Evolutionary conservation across 768 basidiomycete species (phyloP), one percentile per base, ranked within the genome.

Genomic region (Psilocybe sp.): DNA sequence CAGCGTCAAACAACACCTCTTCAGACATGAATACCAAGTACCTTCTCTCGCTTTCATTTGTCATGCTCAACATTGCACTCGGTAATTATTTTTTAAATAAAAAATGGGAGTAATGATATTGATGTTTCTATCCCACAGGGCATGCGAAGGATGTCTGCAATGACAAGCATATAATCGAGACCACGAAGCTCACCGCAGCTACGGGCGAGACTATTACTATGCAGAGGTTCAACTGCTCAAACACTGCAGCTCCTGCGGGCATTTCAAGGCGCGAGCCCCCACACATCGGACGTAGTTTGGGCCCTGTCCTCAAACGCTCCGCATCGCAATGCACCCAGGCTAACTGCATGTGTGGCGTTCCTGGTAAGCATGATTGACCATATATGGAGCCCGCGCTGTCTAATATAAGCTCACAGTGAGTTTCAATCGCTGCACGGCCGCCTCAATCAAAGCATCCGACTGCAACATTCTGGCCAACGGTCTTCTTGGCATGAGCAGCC

Each of bases 161-260:
- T n/a, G 47, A 53, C 43, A 48, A 44, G 20, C 52, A 53, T n/a
- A 13, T 53, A 5, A 44, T 53, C 19, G 52, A 53, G 38, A 33
- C 52, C 0, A 49, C 11, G 32, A 28, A 34, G 11, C 15, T 53
- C 10, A 36, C 47, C 3, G 45, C 31, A 32, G 36, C 52, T 18
- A 38, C 43, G 7, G 52, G 52, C 32, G 20, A 35, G 6, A 36
- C 35, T 8, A 34, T 53, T 10, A 53, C 52, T 2, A 45, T 53
- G 42, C 41, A 53, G 47, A 49, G 37, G 23, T 53, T 53, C 32
- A 53, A 53, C 15, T 53, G 52, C 37, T 44, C 52, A 28, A 28
- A 28, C 28, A 49, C 44, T 33, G n/a, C 41, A 7, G 18, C 36
- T 20, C n/a, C 41, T 8, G 42, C 15, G 2, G 41, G 33, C 2